Conservation (phyloP, 1,284 basidiomycete genomes). For the Sanguinoderma infundibulare region DNA sequence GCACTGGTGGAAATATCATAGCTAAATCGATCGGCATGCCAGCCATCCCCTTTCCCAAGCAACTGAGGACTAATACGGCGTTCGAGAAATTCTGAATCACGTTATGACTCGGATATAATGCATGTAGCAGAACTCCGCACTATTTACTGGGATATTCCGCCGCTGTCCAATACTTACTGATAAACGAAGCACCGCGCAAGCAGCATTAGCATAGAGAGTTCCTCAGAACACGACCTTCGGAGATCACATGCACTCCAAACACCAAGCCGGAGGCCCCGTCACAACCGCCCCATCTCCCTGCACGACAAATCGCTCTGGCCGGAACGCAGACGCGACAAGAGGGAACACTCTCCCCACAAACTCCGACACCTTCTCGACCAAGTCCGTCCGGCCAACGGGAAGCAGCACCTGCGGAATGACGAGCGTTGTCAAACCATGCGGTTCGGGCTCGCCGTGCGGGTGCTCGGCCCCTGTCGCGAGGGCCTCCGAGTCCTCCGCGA, state of each 20-base stretch:
- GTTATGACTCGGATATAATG: too few species aligned
- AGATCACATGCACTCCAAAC: neutral
- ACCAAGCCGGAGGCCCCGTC: neutral
- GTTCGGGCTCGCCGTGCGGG: neutral
- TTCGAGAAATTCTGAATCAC: too few species aligned
- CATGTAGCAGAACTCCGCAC: too few species aligned
- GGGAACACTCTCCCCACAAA: neutral
- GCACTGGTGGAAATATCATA: too few species aligned
- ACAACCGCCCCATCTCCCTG: neutral
- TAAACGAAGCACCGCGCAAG: too few species aligned
- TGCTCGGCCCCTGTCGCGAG: too few species aligned
- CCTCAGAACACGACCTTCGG: neutral
- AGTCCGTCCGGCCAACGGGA: neutral
- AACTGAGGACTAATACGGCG: too few species aligned
- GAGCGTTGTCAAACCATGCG: neutral
- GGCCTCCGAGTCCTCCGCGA: neutral
- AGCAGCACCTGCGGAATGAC: neutral
- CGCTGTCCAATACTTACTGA: too few species aligned
- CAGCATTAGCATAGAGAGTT: too few species aligned
- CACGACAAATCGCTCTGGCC: neutral
- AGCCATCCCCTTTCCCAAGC: too few species aligned
- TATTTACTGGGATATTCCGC: too few species aligned
- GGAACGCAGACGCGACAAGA: neutral
- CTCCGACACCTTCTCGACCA: neutral
- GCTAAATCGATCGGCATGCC: too few species aligned